Evolutionary conservation across 1,139 yeast genomes (phyloP), one percentile per base, ranked within the genome.

Genomic region (Diutina rugosa): DNA sequence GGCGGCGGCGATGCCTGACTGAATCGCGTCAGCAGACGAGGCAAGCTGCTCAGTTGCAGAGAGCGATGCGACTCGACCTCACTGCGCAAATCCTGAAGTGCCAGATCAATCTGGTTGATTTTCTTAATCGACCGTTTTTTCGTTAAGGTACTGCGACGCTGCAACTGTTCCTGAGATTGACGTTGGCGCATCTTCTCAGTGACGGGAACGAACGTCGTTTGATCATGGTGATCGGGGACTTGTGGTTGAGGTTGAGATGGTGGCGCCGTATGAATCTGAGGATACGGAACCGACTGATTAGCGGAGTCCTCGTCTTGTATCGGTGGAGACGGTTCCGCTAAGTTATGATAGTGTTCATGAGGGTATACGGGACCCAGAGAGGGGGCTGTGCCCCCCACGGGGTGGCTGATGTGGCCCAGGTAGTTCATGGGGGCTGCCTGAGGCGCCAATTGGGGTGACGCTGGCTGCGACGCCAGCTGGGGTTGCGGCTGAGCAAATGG

Each of bases 31-130:
- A 35, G 41, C 51, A 47, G 51, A 1, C 51, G 51, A n/a, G 51
- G 35, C 8, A 14, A 30, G 16, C 51, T 47, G 5, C 18, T n/a
- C 53, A 49, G 53, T 9, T 18, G 32, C 53, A 49, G 53, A 4
- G 44, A 32, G 3, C 53, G 53, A 9, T 49, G 53, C 1, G 44
- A 32, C 21, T 30, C 53, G 4, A 49, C 53, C 6, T 49, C 53
- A n/a, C 44, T 16, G 14, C 53, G 41, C 12, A 49, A 21, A 7
- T 38, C 53, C 29, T 32, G 18, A n/a, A 49, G 44, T 6, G 53
- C 53, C 53, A 49, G 53, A 21, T 49, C 53, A 16, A 49, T 49
- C 16, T 49, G 53, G 29, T 49, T 49, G 30, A 49, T 49, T n/a
- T 30, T 29, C 45, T 49, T 49, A 16, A 49, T 30, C 28, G 53